These are phyloP conservation scores for Nicotiana sylvestris DNA, from an alignment of 257 asterid species.

Conservation along the genomic window DNA sequence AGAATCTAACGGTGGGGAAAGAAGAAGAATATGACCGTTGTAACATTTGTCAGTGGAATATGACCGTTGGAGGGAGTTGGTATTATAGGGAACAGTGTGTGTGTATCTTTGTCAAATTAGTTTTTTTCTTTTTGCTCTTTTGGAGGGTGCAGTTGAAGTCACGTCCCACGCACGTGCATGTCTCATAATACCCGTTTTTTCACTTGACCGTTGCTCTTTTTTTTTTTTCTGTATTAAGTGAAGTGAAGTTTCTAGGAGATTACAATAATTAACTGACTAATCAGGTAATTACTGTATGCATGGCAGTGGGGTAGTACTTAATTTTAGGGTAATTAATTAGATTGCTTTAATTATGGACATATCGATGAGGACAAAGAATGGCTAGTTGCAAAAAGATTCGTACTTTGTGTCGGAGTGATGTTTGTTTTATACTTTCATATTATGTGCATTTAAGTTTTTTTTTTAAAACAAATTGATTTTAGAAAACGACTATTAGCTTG, in stretches of 20 bases:
- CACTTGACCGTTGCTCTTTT: constrained; percentile 21
- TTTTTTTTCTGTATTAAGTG: not conserved
- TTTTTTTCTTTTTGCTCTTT: constrained; percentile 5
- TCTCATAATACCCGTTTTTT: constrained; percentile 23
- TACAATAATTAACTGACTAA: constrained; percentile 7
- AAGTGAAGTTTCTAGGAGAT: constrained; percentile 2
- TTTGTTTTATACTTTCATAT: not conserved
- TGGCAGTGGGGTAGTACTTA: not conserved
- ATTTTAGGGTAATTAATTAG: not conserved
- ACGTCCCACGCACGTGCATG: constrained; percentile 57
- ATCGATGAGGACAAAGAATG: constrained; percentile 4
- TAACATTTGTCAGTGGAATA: constrained; percentile 56
- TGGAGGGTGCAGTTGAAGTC: constrained; percentile 23
- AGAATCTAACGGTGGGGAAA: constrained; percentile 46
- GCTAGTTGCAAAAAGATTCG: not conserved
- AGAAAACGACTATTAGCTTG: too few relatives aligned
- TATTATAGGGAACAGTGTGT: constrained; percentile 26
- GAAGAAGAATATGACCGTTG: constrained; percentile 66
- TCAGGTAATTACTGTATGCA: constrained; percentile 1
- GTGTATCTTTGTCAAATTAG: not conserved
- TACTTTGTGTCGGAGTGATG: not conserved
- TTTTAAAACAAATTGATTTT: too few relatives aligned
- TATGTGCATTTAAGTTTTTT: too few relatives aligned
- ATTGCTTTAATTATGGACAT: constrained; percentile 2
- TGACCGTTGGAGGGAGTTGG: constrained; percentile 64